Conservation (phyloP, 768 basidiomycete genomes). For the Solioccasus polychromus region DNA sequence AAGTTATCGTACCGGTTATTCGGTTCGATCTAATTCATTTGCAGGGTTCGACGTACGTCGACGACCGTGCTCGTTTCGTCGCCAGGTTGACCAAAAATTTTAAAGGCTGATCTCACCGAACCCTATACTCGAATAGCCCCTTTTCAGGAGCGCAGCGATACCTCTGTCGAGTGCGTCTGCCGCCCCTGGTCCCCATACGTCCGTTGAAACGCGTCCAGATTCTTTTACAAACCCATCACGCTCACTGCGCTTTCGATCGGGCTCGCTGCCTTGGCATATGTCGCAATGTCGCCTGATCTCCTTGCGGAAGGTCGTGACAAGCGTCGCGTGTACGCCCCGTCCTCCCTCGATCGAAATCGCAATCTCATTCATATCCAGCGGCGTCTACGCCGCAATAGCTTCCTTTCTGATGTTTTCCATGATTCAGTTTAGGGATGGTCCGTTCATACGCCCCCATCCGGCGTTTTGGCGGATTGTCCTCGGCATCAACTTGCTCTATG, state of each 20-base stretch:
- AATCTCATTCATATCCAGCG: slow-evolving; percentile 42
- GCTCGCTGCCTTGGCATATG: slow-evolving; percentile 69
- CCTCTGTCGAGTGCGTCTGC: slow-evolving; percentile 68
- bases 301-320: slow-evolving; percentile 82
- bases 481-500: slow-evolving; percentile 80
- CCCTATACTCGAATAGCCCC: slow-evolving; percentile 79
- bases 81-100: slow-evolving; percentile 17
- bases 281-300: slow-evolving; percentile 82
- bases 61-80: slow-evolving; percentile 1
- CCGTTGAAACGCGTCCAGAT: slow-evolving; percentile 43
- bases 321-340: slow-evolving; percentile 61
- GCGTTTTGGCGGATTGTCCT: slow-evolving; percentile 81
- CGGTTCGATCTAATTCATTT: slow-evolving; percentile 15
- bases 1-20: slow-evolving; percentile 39
- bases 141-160: slow-evolving; percentile 81
- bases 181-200: not conserved
- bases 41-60: slow-evolving; percentile 82
- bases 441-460: slow-evolving; percentile 85
- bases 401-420: slow-evolving; percentile 80
- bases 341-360: not conserved
- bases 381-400: slow-evolving; percentile 69
- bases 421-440: slow-evolving; percentile 88
- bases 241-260: slow-evolving; percentile 69
- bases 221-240: slow-evolving; percentile 84
- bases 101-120: slow-evolving; percentile 78